phyloP scores from a whole-genome alignment of 2,329 filamentous ascomycete species.

The Cercospora sojina region DNA sequence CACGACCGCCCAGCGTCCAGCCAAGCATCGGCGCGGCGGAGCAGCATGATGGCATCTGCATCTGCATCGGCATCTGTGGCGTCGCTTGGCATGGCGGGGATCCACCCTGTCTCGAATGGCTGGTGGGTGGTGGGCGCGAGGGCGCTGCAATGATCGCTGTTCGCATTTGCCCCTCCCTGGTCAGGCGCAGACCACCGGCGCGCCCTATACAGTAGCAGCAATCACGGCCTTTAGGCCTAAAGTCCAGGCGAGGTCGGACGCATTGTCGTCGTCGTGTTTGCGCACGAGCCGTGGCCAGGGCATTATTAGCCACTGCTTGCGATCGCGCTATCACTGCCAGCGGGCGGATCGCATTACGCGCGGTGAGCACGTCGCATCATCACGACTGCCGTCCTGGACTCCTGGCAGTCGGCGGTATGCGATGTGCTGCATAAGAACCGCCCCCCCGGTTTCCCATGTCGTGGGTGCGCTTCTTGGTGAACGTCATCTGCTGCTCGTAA shows the following conservation, averaged over 20 bases:
- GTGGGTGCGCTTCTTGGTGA: neutral
- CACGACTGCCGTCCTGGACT: neutral
- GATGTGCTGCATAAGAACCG: neutral
- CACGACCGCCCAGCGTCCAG: neutral
- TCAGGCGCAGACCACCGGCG: constrained; percentile 1
- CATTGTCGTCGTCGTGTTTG: neutral
- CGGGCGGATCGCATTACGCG: neutral
- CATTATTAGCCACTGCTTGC: neutral
- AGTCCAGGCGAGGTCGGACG: constrained; percentile 7
- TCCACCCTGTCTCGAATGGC: neutral
- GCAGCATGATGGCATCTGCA: neutral
- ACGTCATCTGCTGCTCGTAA: neutral
- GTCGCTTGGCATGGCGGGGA: neutral
- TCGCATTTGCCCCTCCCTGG: constrained; percentile 1
- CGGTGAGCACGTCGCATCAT: neutral
- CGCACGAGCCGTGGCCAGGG: neutral
- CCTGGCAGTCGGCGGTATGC: neutral
- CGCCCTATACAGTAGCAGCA: neutral
- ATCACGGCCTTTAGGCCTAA: neutral
- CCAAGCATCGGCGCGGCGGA: neutral
- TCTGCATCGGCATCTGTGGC: neutral
- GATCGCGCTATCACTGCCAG: neutral
- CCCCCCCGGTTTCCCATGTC: neutral
- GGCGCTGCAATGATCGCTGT: constrained; percentile 1
- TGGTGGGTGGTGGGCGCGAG: too few species aligned